Percentiles rank a stretch among this genome's conserved stretches.
phyloP scores from a whole-genome alignment of 306 rosid species.

The Mucuna pruriens region DNA sequence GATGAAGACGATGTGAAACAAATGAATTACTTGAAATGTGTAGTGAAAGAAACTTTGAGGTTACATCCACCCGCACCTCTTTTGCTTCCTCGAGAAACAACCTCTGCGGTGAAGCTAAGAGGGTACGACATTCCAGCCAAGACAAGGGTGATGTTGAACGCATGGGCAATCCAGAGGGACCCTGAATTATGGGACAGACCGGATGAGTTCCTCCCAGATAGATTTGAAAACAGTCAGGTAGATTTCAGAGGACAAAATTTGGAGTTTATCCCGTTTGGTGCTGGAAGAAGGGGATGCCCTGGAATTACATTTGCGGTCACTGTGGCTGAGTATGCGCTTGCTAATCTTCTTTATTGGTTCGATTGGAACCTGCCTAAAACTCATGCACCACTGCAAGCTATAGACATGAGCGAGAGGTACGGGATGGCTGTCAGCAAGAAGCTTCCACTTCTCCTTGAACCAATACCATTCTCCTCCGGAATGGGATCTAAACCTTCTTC shows the following conservation, averaged over 20 bases:
- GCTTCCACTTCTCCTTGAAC: conserved; percentile 17
- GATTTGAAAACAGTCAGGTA: conserved; percentile 5
- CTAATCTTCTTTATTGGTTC: conserved; percentile 45
- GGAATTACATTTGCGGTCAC: conserved; percentile 38
- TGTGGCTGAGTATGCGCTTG: conserved; percentile 38
- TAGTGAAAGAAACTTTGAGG: conserved; percentile 53
- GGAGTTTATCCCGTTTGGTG: conserved; percentile 34
- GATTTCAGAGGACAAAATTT: conserved; percentile 33
- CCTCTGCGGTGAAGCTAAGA: neutral
- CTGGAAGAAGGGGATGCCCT: conserved; percentile 48
- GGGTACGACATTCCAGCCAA: conserved; percentile 45
- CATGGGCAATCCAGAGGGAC: conserved; percentile 51
- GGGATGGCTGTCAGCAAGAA: conserved; percentile 24
- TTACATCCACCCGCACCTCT: conserved; percentile 56
- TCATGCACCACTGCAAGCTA: neutral
- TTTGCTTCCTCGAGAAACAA: conserved; percentile 43
- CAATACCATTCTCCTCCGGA: neutral
- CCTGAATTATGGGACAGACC: conserved; percentile 33
- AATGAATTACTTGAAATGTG: conserved; percentile 57
- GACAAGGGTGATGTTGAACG: conserved; percentile 45
- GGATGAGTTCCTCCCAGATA: conserved; percentile 29
- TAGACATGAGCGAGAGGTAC: conserved; percentile 27
- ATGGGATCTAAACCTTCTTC: neutral
- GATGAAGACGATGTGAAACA: conserved; percentile 39
- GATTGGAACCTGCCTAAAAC: conserved; percentile 34